Evolutionary conservation across 495 filamentous ascomycete genomes (phyloP).

Genomic region (Parachaetomium inaequale): DNA sequence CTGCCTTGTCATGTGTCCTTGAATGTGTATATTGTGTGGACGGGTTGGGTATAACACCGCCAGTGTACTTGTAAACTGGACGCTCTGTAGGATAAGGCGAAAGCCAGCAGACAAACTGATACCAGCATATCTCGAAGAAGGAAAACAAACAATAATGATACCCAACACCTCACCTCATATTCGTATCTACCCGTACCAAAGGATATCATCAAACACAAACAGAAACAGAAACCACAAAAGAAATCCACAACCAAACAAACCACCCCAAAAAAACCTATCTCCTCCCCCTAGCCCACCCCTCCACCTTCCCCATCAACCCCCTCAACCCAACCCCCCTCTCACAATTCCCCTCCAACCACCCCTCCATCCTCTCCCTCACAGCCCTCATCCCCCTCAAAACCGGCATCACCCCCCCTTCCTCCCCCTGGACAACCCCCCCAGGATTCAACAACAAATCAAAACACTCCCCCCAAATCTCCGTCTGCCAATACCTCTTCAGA

Average conservation of each 20-base stretch:
- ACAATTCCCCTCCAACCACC: constrained; percentile 72
- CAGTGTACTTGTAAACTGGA: not conserved
- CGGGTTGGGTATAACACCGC: not conserved
- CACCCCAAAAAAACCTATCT: constrained; percentile 19
- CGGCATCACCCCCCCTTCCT: constrained; percentile 61
- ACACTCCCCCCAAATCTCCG: constrained; percentile 76
- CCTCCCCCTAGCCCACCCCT: constrained; percentile 47
- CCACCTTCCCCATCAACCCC: constrained; percentile 63
- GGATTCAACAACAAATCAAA: constrained; percentile 91
- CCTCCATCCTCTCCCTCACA: constrained; percentile 76
- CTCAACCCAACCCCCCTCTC: constrained; percentile 80
- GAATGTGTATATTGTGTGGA: not conserved
- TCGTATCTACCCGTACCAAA: not conserved
- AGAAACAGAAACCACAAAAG: not conserved
- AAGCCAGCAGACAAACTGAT: not conserved
- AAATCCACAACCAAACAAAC: not conserved
- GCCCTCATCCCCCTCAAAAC: constrained; percentile 61
- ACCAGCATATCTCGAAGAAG: not conserved
- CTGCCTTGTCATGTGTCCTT: not conserved
- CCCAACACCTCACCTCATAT: constrained; percentile 3
- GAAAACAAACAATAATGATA: constrained; percentile 12
- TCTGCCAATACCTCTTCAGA: constrained; percentile 93
- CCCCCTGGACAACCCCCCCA: constrained; percentile 52
- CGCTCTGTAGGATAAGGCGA: not conserved
- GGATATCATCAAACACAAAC: constrained; percentile 15